These are phyloP conservation scores for Picea mariana DNA, from an alignment of 83 land plant species.

Conservation along the genomic window DNA sequence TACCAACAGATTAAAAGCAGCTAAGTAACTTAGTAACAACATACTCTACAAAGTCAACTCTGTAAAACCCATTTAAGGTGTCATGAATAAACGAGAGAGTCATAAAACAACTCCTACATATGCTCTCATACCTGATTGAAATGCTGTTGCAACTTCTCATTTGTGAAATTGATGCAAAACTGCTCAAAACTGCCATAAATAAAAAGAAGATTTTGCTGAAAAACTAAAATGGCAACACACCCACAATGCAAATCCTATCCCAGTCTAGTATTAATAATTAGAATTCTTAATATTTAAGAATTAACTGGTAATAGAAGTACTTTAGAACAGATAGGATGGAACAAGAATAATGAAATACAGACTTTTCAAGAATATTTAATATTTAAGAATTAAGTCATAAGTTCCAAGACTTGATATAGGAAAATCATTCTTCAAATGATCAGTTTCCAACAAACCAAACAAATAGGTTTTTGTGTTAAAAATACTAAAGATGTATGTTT, in stretches of 20 bases:
- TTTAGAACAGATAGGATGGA: neutral
- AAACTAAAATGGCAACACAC: neutral
- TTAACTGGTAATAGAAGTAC: neutral
- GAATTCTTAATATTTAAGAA: neutral
- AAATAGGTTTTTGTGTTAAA: neutral
- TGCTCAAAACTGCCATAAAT: conserved; percentile 75
- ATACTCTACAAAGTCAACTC: neutral
- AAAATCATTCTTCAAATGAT: neutral
- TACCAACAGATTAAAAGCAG: neutral
- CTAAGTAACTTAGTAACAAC: neutral
- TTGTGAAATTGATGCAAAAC: conserved; percentile 87
- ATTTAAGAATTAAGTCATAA: neutral
- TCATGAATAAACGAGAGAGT: neutral
- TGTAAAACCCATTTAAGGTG: neutral
- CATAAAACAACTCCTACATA: neutral
- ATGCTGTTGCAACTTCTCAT: conserved; percentile 94
- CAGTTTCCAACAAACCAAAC: neutral
- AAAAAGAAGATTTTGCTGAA: neutral
- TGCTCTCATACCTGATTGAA: conserved; percentile 71
- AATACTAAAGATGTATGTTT: too few species aligned
- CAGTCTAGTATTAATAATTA: neutral
- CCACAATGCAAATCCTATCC: neutral
- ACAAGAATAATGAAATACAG: neutral
- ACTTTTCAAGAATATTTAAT: neutral
- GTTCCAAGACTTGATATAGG: neutral